A percentile compares a stretch with the other conserved stretches of the same genome.
These are phyloP conservation scores for Marchantia polymorpha DNA, from an alignment of 225 moss, liverwort and hornwort species.

Conservation along the genomic window DNA sequence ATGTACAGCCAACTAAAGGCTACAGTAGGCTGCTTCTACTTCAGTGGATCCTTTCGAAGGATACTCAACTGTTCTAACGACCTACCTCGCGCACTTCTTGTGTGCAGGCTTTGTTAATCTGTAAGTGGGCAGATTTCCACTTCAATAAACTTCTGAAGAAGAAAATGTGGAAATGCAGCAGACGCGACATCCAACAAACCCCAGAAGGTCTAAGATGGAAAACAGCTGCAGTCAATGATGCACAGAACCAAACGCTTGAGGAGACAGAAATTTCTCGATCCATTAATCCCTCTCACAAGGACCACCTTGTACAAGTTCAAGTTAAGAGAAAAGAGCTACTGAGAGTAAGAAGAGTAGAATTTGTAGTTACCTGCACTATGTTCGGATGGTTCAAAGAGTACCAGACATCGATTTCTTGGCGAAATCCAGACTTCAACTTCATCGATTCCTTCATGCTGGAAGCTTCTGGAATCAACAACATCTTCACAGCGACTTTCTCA, in stretches of 20 bases:
- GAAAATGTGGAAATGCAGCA: no score
- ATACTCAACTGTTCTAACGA: background rate
- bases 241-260: no score
- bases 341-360: background rate
- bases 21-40: background rate
- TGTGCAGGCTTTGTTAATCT: background rate
- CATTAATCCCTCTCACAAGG: no score
- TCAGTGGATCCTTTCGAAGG: background rate
- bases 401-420: constrained; percentile 45
- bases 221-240: no score
- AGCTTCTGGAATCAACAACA: constrained; percentile 45
- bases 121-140: no score
- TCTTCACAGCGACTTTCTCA: constrained; percentile 45
- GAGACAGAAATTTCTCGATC: no score
- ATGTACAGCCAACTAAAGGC: no score
- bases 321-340: background rate
- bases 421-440: constrained; percentile 40
- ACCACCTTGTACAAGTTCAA: background rate
- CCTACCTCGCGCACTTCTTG: background rate
- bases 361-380: constrained; percentile 40
- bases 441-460: constrained; percentile 34
- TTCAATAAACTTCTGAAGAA: no score
- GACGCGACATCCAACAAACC: no score
- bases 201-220: no score
- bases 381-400: constrained; percentile 44